Evolutionary conservation across 345 rosid species (phyloP).

Genomic region (Acer saccharum): DNA sequence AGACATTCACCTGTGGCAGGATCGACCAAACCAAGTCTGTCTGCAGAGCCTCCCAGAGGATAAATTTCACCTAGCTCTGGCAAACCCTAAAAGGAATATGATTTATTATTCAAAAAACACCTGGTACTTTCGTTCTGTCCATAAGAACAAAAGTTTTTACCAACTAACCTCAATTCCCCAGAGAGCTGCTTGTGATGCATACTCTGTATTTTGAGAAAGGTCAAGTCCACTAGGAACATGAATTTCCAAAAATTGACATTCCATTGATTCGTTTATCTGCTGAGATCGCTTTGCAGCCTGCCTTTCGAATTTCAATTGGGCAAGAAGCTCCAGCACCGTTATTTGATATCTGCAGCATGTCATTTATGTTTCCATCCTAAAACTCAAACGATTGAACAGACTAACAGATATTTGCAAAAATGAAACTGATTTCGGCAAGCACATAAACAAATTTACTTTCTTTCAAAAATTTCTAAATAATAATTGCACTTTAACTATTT

Average conservation of each 20-base stretch:
- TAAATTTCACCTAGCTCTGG: slow-evolving; percentile 95
- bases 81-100: slow-evolving; percentile 71
- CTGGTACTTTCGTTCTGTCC: not conserved
- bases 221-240: slow-evolving; percentile 74
- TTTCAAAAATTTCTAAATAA: not conserved
- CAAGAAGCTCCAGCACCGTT: slow-evolving; percentile 79
- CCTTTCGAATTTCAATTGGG: slow-evolving; percentile 48
- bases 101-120: slow-evolving; percentile 46
- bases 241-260: slow-evolving; percentile 65
- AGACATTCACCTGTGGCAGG: slow-evolving; percentile 84
- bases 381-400: slow-evolving; percentile 8
- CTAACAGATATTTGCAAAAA: too few species aligned
- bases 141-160: slow-evolving; percentile 17
- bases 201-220: slow-evolving; percentile 66
- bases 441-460: too few species aligned
- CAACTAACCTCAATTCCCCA: slow-evolving; percentile 90
- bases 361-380: slow-evolving; percentile 14
- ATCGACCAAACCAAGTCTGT: slow-evolving; percentile 87
- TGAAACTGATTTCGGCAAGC: too few species aligned
- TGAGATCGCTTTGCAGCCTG: slow-evolving; percentile 43
- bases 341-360: slow-evolving; percentile 74
- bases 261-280: slow-evolving; percentile 44
- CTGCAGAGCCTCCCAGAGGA: slow-evolving; percentile 91
- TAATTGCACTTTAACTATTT: not conserved
- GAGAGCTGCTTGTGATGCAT: slow-evolving; percentile 87